Evolutionary conservation across 164 flowering plant species (phyloP), one percentile per base, ranked within the genome.

Genomic region (Magnolia officinalis): DNA sequence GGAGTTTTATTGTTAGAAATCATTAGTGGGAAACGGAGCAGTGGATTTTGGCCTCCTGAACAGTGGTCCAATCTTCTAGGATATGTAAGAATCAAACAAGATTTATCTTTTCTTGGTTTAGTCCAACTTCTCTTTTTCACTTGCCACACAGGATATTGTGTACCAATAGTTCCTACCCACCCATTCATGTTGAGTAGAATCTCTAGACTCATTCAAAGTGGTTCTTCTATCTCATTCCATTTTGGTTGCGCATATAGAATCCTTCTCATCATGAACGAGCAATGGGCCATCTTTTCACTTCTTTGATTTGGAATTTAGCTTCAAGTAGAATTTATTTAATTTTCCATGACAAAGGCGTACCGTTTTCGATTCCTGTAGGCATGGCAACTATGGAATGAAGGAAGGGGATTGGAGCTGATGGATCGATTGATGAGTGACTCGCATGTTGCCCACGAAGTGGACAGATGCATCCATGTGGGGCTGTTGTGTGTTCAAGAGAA

Each of bases 401-500:
- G 73, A 13, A 79, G 11, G 49, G 73, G 69, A 18, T 29, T 77
- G 71, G 83, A 85, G 6, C 71, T 83, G 52, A 72, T 78, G 65
- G 86, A 81, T 65, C 19, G 10, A 63, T 24, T 50, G 4, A 14
- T 84, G 3, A 69, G 21, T 1, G 77, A 79, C n/a, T 71, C 81
- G 13, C 82, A 10, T 29, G 0, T 7, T 0, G 6, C n/a, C 14
- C 31, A 59, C 3, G 78, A 84, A 70, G 81, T 80, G 11, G 6
- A 75, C 61, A 77, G 83, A 75, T 84, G 80, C 50, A 79, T 83
- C n/a, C 86, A 85, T 4, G 72, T 83, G 4, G 83, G 85, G 14
- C 80, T 84, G 1, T 77, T 82, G 29, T 84, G 87, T 65, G 80
- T 81, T 6, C 86, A 84, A 74, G 76, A 80, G 61, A 68, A 64